Evolutionary conservation across 2,329 filamentous ascomycete species (phyloP).

Genomic region (Fusarium pseudograminearum): DNA sequence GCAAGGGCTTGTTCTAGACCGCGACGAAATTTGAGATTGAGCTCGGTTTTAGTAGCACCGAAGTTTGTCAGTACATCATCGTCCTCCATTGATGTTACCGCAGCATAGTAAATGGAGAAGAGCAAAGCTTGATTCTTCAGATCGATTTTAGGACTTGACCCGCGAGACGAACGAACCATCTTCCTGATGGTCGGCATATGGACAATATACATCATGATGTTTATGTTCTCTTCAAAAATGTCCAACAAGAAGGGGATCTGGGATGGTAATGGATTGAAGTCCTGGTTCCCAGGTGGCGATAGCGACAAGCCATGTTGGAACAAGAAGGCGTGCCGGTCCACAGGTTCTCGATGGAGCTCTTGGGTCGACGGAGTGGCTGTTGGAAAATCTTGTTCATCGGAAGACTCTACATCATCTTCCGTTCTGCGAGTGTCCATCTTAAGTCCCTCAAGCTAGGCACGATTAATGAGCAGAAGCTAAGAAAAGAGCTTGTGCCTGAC

Average conservation of each 20-base stretch:
- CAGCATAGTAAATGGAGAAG: conserved; percentile 69
- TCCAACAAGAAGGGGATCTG: conserved; percentile 67
- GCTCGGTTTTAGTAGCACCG: conserved; percentile 59
- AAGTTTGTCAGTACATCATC: conserved; percentile 66
- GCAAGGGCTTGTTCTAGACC: conserved; percentile 71
- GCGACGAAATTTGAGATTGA: conserved; percentile 63
- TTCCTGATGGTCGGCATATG: conserved; percentile 59
- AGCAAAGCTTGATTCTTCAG: conserved; percentile 64
- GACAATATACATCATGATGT: conserved; percentile 57
- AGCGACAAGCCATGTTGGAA: conserved; percentile 59
- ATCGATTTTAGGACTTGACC: conserved; percentile 50
- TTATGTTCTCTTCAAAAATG: conserved; percentile 64
- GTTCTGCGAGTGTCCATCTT: conserved; percentile 56
- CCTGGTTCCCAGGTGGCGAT: conserved; percentile 48
- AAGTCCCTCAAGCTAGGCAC: conserved; percentile 57
- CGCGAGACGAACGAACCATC: conserved; percentile 52
- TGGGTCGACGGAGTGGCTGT: conserved; percentile 50
- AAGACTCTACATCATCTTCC: conserved; percentile 47
- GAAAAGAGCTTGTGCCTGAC: neutral
- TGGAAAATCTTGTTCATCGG: conserved; percentile 54
- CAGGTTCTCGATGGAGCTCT: conserved; percentile 57
- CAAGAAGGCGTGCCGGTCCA: conserved; percentile 63
- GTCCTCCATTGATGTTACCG: conserved; percentile 67
- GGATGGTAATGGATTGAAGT: conserved; percentile 65
- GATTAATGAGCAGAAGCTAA: neutral